These are phyloP conservation scores for Talaromyces verruculosus DNA, from an alignment of 2,329 filamentous ascomycete genomes.

Conservation along the genomic window DNA sequence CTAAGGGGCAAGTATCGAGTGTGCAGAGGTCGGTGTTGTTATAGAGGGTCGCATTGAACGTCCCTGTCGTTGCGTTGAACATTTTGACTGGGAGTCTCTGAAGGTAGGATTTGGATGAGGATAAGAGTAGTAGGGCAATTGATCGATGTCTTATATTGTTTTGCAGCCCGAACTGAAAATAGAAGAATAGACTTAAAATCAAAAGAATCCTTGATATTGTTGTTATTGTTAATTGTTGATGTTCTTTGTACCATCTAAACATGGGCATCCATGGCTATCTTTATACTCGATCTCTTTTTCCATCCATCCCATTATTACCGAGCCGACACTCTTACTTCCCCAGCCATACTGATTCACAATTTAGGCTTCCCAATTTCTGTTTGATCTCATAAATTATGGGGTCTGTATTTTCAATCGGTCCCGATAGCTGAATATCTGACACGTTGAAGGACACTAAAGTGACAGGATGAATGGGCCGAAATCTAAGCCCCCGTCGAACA, in stretches of 20 bases:
- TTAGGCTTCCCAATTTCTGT: background rate
- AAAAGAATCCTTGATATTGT: background rate
- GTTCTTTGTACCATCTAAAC: background rate
- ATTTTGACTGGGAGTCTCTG: background rate
- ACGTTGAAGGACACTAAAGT: background rate
- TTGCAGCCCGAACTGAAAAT: background rate
- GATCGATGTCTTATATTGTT: background rate
- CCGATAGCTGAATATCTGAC: background rate
- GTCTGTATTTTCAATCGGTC: background rate
- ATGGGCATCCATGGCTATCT: background rate
- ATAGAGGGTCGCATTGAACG: constrained; percentile 9
- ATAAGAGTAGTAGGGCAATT: background rate
- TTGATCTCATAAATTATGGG: background rate
- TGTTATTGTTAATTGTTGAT: background rate
- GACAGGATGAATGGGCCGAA: background rate
- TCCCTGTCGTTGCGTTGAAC: constrained; percentile 5
- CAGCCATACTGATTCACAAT: background rate
- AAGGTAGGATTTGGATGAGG: background rate
- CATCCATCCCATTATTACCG: background rate
- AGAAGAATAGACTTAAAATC: background rate
- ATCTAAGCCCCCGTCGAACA: constrained; percentile 3
- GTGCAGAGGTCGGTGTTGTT: constrained; percentile 33
- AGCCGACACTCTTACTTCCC: background rate
- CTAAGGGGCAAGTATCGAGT: constrained; percentile 37
- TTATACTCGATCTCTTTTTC: constrained; percentile 6